These are phyloP conservation scores for Vitis rotundifolia DNA, from an alignment of 164 flowering plant species.

Conservation along the genomic window DNA sequence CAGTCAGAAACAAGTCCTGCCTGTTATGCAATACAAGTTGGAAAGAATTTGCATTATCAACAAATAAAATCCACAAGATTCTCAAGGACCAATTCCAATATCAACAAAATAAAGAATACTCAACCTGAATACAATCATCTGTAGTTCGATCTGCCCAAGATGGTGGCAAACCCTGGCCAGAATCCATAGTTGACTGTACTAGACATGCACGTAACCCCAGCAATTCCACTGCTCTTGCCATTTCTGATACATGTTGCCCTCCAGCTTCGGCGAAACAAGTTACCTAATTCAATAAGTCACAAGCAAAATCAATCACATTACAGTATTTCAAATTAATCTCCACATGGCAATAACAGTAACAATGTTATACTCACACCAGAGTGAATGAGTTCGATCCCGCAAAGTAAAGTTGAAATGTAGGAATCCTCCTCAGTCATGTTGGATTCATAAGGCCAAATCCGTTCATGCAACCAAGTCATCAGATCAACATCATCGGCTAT, in stretches of 20 bases:
- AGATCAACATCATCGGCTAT: slow-evolving; percentile 92
- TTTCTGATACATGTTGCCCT: slow-evolving; percentile 87
- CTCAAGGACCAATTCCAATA: background rate
- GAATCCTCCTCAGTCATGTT: slow-evolving; percentile 86
- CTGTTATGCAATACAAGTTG: background rate
- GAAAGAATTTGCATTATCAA: background rate
- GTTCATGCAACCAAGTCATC: slow-evolving; percentile 81
- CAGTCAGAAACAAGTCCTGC: too few relatives aligned
- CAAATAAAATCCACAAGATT: background rate
- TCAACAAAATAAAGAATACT: background rate
- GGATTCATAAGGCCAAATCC: slow-evolving; percentile 92
- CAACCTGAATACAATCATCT: slow-evolving; percentile 80
- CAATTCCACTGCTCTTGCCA: slow-evolving; percentile 83
- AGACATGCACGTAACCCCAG: slow-evolving; percentile 87
- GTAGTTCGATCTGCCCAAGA: slow-evolving; percentile 63
- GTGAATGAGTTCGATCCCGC: slow-evolving; percentile 88
- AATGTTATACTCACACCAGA: slow-evolving; percentile 60
- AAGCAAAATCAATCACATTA: background rate
- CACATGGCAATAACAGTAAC: background rate
- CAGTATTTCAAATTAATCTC: background rate
- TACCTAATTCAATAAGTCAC: slow-evolving; percentile 44
- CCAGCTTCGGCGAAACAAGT: slow-evolving; percentile 98
- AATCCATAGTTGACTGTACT: slow-evolving; percentile 76
- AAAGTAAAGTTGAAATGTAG: slow-evolving; percentile 74
- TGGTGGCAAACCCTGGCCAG: slow-evolving; percentile 76